These are phyloP conservation scores for Golubevia sp. DNA, from an alignment of 1,284 basidiomycete species.

Conservation along the genomic window DNA sequence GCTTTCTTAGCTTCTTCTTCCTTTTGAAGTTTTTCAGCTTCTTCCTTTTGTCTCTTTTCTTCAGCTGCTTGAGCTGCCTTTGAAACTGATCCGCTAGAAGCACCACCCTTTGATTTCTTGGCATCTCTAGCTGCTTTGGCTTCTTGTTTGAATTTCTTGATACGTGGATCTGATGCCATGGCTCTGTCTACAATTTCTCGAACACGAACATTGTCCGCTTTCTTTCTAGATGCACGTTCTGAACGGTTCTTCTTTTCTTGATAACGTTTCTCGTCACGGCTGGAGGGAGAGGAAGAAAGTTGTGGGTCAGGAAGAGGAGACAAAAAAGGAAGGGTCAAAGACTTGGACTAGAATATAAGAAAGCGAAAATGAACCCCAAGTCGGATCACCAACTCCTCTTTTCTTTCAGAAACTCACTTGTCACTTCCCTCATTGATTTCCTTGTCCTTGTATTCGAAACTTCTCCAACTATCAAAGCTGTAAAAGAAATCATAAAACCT, in stretches of 20 bases:
- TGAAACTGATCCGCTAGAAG: constrained; percentile 56
- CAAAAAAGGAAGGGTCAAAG: neutral
- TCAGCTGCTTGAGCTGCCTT: constrained; percentile 27
- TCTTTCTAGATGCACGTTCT: constrained; percentile 93
- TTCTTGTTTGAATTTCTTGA: constrained; percentile 95
- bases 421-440: constrained; percentile 98
- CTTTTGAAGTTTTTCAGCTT: constrained; percentile 66
- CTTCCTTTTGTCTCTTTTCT: constrained; percentile 28
- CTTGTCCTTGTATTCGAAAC: constrained; percentile 98
- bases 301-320: neutral
- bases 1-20: constrained; percentile 74
- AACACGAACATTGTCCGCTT: constrained; percentile 92
- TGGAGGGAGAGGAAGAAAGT: constrained; percentile 47
- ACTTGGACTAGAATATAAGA: neutral
- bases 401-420: constrained; percentile 67
- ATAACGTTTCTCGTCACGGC: constrained; percentile 97
- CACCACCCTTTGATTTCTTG: constrained; percentile 75
- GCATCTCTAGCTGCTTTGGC: constrained; percentile 94
- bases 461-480: constrained; percentile 98
- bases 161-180: constrained; percentile 85
- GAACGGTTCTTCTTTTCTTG: constrained; percentile 99
- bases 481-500: constrained; percentile 99
- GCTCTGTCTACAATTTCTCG: constrained; percentile 86
- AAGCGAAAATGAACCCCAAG: neutral
- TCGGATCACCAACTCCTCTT: neutral